Evolutionary conservation across 495 filamentous ascomycete species (phyloP).

Genomic region (Penicillium macrosclerotiorum): DNA sequence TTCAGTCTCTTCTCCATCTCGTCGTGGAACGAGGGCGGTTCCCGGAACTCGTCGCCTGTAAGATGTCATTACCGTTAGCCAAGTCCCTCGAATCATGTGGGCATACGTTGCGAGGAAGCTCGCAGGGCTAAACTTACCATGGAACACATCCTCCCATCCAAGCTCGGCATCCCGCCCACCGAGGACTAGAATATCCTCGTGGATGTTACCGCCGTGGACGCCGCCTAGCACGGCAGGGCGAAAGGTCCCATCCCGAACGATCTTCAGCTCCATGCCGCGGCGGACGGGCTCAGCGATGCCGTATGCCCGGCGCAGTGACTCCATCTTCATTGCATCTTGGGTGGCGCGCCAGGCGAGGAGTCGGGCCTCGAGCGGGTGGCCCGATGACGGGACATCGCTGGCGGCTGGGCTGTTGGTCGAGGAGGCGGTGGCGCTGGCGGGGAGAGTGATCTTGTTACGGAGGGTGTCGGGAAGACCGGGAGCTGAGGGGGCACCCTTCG

Average conservation of each 20-base stretch:
- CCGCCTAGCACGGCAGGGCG: constrained; percentile 45
- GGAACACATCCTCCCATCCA: constrained; percentile 91
- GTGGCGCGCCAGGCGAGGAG: constrained; percentile 81
- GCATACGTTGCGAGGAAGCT: too few species aligned
- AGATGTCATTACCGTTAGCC: constrained; percentile 11
- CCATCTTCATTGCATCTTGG: constrained; percentile 85
- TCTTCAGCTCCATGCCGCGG: constrained; percentile 93
- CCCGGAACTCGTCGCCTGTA: constrained; percentile 60
- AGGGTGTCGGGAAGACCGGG: constrained; percentile 91
- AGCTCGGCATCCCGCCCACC: constrained; percentile 70
- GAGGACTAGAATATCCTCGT: constrained; percentile 73
- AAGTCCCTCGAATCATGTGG: too few species aligned
- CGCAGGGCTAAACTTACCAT: constrained; percentile 34
- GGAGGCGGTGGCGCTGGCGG: constrained; percentile 43
- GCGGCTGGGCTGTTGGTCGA: constrained; percentile 39
- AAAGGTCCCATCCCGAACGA: constrained; percentile 62
- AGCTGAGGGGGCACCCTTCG: constrained; percentile 76
- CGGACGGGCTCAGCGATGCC: constrained; percentile 92
- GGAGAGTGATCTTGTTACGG: constrained; percentile 68
- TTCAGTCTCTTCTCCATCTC: constrained; percentile 90
- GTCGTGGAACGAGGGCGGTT: constrained; percentile 70
- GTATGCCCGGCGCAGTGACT: constrained; percentile 75
- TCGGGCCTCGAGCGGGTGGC: constrained; percentile 89
- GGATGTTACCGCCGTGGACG: constrained; percentile 45
- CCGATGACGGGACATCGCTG: constrained; percentile 46